Evolutionary conservation across 164 flowering plant species (phyloP).

Genomic region (Litsea cubeba): DNA sequence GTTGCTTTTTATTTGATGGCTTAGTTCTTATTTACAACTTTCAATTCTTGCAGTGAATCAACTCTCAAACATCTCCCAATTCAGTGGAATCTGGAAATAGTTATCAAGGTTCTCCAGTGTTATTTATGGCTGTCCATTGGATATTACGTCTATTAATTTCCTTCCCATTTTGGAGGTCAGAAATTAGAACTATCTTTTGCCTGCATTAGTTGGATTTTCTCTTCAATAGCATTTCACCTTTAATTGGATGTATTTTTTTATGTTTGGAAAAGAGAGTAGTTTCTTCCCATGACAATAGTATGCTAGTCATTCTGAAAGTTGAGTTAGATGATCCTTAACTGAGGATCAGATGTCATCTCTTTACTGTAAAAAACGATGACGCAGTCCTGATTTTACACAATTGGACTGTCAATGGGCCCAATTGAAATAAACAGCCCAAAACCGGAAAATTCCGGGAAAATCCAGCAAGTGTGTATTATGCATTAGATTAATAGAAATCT

Average conservation of each 20-base stretch:
- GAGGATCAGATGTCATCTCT: background rate
- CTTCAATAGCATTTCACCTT: background rate
- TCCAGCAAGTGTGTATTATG: no score
- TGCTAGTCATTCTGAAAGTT: background rate
- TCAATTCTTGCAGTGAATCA: conserved; percentile 43
- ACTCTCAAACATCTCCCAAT: conserved; percentile 25
- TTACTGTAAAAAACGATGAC: no score
- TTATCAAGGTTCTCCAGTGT: conserved; percentile 41
- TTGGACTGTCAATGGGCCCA: no score
- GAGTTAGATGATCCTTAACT: background rate
- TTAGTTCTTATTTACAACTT: background rate
- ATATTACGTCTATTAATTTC: conserved; percentile 40
- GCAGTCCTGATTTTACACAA: no score
- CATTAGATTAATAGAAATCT: no score
- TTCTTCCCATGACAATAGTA: background rate
- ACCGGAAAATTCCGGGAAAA: no score
- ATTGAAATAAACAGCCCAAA: no score
- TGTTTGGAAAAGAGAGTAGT: background rate
- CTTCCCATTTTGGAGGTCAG: conserved; percentile 52
- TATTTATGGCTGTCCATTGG: conserved; percentile 39
- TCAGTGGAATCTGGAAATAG: conserved; percentile 43
- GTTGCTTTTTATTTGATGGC: background rate
- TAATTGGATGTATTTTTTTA: no score
- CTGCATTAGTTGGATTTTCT: no score
- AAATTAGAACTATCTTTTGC: background rate